These are phyloP conservation scores for Wickerhamomyces sp. DNA, from an alignment of 1,139 yeast genomes.

Conservation along the genomic window DNA sequence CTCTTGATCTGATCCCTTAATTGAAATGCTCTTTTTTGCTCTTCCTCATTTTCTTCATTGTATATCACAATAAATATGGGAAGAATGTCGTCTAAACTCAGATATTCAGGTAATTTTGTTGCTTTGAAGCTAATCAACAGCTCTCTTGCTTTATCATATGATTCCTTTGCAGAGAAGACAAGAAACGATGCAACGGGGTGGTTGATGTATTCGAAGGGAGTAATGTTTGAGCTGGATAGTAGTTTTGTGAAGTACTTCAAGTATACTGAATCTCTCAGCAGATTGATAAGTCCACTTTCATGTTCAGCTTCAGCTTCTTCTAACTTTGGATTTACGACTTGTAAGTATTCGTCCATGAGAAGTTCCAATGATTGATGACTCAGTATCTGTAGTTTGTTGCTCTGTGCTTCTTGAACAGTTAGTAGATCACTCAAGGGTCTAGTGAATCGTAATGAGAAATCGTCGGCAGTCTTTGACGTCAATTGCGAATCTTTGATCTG, in stretches of 20 bases:
- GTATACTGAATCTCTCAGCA: slow-evolving; percentile 45
- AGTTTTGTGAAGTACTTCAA: slow-evolving; percentile 55
- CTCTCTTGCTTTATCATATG: slow-evolving; percentile 49
- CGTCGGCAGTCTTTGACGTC: slow-evolving; percentile 23
- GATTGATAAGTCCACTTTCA: slow-evolving; percentile 18
- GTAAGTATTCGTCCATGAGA: slow-evolving; percentile 28
- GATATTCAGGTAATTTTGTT: slow-evolving; percentile 46
- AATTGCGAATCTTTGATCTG: slow-evolving; percentile 34
- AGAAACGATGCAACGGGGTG: slow-evolving; percentile 83
- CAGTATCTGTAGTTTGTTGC: slow-evolving; percentile 23
- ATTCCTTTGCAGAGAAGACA: slow-evolving; percentile 36
- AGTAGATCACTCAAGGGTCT: slow-evolving; percentile 38
- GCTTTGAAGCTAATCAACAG: slow-evolving; percentile 45
- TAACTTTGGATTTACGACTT: slow-evolving; percentile 31
- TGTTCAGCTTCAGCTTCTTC: slow-evolving; percentile 19
- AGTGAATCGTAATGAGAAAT: slow-evolving; percentile 39
- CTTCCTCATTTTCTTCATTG: slow-evolving; percentile 23
- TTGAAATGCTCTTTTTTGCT: slow-evolving; percentile 25
- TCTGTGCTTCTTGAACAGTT: slow-evolving; percentile 21
- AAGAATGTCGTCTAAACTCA: slow-evolving; percentile 54
- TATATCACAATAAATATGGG: slow-evolving; percentile 34
- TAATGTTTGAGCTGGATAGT: slow-evolving; percentile 55
- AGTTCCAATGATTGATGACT: slow-evolving; percentile 30
- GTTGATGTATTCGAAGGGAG: slow-evolving; percentile 83
- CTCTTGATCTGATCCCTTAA: slow-evolving; percentile 31